Percentiles rank a stretch among this genome's conserved stretches.
These are phyloP conservation scores for Kluyveromyces lactis DNA, from an alignment of 805 yeast species.

Conservation along the genomic window DNA sequence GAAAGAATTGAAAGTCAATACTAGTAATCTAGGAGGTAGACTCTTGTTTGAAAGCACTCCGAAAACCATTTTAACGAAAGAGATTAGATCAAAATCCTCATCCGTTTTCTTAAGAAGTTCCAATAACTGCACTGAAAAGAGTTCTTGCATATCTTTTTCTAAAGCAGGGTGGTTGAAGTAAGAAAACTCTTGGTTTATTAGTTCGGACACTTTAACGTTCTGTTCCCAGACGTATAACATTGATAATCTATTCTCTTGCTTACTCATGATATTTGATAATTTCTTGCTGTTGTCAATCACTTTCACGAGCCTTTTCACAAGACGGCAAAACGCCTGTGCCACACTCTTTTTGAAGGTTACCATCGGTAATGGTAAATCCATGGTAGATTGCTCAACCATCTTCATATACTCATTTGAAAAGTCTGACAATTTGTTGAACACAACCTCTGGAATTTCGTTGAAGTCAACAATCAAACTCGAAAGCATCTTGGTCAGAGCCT, in stretches of 20 bases:
- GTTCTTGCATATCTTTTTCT: constrained; percentile 23
- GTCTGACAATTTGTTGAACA: constrained; percentile 45
- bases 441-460: constrained; percentile 45
- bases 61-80: constrained; percentile 31
- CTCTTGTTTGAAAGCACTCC: constrained; percentile 37
- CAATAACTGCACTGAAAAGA: constrained; percentile 32
- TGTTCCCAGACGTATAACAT: constrained; percentile 54
- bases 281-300: constrained; percentile 45
- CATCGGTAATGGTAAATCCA: constrained; percentile 43
- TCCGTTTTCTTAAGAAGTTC: constrained; percentile 20
- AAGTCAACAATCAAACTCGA: constrained; percentile 50
- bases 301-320: constrained; percentile 47
- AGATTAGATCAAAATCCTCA: constrained; percentile 10
- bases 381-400: constrained; percentile 32
- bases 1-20: constrained; percentile 44
- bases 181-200: constrained; percentile 43
- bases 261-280: constrained; percentile 39
- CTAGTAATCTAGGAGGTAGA: constrained; percentile 47
- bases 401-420: constrained; percentile 42
- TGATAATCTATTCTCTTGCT: constrained; percentile 14
- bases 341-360: constrained; percentile 43
- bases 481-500: constrained; percentile 46
- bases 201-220: constrained; percentile 31
- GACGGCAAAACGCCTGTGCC: constrained; percentile 44
- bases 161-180: constrained; percentile 32